A percentile compares a stretch with the other conserved stretches of the same genome.
Evolutionary conservation across 805 yeast species (phyloP).

Genomic region (Teunomyces aglyptinius): DNA sequence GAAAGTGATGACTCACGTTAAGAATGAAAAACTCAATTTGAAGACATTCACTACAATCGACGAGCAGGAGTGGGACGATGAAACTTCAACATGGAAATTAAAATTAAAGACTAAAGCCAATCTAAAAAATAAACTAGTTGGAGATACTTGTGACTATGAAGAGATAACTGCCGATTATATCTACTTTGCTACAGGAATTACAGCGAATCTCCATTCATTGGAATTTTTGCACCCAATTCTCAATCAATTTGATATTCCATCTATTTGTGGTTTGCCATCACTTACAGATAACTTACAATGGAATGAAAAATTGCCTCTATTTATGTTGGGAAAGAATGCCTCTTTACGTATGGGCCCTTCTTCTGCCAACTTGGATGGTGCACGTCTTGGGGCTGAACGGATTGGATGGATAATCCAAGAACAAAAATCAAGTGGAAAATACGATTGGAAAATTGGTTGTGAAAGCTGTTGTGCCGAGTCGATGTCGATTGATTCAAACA

Average conservation of each 20-base stretch:
- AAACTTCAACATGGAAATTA: constrained; percentile 23
- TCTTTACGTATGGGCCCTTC: constrained; percentile 44
- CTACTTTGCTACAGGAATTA: constrained; percentile 43
- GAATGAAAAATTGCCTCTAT: constrained; percentile 38
- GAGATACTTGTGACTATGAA: constrained; percentile 2
- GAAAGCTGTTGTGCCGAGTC: constrained; percentile 6
- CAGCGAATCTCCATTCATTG: constrained; percentile 26
- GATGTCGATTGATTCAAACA: background rate
- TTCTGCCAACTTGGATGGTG: constrained; percentile 47
- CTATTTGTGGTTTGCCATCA: constrained; percentile 40
- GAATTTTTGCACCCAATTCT: constrained; percentile 30
- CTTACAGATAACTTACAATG: constrained; percentile 45
- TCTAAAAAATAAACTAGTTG: constrained; percentile 7
- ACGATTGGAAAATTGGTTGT: constrained; percentile 11
- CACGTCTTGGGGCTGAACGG: constrained; percentile 45
- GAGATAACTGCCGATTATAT: constrained; percentile 28
- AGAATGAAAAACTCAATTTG: constrained; percentile 29
- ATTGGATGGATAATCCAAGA: constrained; percentile 38
- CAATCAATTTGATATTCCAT: constrained; percentile 26
- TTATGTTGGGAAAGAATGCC: constrained; percentile 44
- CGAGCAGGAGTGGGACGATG: constrained; percentile 24
- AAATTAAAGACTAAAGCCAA: constrained; percentile 8
- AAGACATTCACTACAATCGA: constrained; percentile 26
- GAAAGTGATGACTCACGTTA: constrained; percentile 26
- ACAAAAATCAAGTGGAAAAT: constrained; percentile 11